Conservation (phyloP, 2,329 filamentous ascomycete species). For the Penicillium sp. region DNA sequence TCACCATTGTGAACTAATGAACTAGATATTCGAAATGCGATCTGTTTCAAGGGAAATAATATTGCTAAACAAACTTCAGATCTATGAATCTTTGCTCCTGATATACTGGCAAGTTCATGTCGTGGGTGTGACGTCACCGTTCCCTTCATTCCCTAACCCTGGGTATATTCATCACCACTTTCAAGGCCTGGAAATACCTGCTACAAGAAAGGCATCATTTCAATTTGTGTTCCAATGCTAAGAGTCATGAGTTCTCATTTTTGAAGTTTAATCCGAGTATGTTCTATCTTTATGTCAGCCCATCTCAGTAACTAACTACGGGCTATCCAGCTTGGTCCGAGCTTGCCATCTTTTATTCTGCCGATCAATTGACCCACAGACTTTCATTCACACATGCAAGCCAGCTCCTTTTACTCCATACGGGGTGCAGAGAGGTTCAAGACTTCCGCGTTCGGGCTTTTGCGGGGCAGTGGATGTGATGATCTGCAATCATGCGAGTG, state of each 20-base stretch:
- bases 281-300: neutral
- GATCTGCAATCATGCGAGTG: neutral
- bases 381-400: neutral
- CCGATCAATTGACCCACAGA: neutral
- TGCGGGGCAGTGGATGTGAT: neutral
- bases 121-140: neutral
- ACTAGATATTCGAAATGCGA: neutral
- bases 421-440: neutral
- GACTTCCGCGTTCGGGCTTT: neutral
- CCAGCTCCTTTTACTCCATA: neutral
- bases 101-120: neutral
- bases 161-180: neutral
- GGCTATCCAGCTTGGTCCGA: neutral
- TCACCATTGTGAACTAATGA: constrained; percentile 46
- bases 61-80: neutral
- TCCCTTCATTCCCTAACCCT: neutral
- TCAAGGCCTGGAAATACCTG: neutral
- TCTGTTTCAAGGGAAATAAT: neutral
- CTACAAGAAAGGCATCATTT: neutral
- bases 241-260: neutral
- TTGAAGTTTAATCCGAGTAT: neutral
- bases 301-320: neutral
- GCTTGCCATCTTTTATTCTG: neutral
- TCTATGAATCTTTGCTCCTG: neutral
- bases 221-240: neutral